These are phyloP conservation scores for Lonicera japonica DNA, from an alignment of 129 eudicot genomes.

Conservation along the genomic window DNA sequence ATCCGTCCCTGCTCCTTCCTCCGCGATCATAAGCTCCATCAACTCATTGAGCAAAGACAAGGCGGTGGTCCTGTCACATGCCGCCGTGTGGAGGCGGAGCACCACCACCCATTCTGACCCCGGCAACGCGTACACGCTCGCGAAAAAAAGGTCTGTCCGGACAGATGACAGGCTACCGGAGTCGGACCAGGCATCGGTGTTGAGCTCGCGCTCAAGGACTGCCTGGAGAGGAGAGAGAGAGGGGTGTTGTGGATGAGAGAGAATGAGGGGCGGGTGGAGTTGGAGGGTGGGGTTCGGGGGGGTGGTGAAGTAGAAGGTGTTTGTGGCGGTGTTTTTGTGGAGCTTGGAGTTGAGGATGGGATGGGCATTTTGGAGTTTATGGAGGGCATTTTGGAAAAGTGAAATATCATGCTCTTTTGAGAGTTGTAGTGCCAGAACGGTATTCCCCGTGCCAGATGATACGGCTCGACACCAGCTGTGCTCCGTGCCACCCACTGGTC, in stretches of 20 bases:
- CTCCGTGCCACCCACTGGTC: slow-evolving; percentile 39
- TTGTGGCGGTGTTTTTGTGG: slow-evolving; percentile 36
- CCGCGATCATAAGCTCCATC: slow-evolving; percentile 25
- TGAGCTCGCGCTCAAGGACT: slow-evolving; percentile 45
- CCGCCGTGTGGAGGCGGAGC: slow-evolving; percentile 37
- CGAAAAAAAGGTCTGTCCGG: slow-evolving; percentile 23
- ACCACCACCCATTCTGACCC: slow-evolving; percentile 26
- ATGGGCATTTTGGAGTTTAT: slow-evolving; percentile 43
- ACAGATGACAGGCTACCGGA: slow-evolving; percentile 13
- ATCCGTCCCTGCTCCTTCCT: slow-evolving; percentile 22
- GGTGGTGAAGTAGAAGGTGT: slow-evolving; percentile 28
- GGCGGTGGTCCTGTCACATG: slow-evolving; percentile 49
- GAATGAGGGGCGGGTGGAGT: slow-evolving; percentile 10
- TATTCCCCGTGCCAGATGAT: slow-evolving; percentile 42
- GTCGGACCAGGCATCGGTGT: slow-evolving; percentile 34
- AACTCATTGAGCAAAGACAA: slow-evolving; percentile 43
- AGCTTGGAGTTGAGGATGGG: slow-evolving; percentile 47
- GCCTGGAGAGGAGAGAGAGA: slow-evolving; percentile 29
- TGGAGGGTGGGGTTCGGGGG: slow-evolving; percentile 21
- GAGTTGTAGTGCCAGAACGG: slow-evolving; percentile 37
- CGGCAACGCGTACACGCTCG: slow-evolving; percentile 32
- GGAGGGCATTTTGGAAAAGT: slow-evolving; percentile 32
- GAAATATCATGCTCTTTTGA: slow-evolving; percentile 29
- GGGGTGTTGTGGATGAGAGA: slow-evolving; percentile 22
- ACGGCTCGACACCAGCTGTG: slow-evolving; percentile 39